Base-by-base conservation (phyloP, 805 yeast genomes). In the Tetrapisispora fleetii region DNA sequence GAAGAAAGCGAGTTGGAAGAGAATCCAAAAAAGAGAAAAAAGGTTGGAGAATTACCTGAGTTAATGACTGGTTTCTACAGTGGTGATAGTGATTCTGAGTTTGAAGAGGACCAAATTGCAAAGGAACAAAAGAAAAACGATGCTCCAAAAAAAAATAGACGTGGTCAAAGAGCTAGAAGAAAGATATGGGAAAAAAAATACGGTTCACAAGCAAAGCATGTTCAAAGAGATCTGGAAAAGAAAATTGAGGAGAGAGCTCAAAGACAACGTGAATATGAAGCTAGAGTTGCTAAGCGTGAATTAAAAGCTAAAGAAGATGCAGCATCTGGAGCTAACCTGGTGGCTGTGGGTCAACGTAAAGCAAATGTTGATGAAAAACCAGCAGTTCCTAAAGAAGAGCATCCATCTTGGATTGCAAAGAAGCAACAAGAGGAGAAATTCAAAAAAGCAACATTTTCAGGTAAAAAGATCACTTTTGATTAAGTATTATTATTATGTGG, bases 351-450 rank as follows among this genome's bases (percentile, higher is more conserved):
- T 16, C 50, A 47, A 27, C 50, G 49, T 32, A 52, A 45, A 37
- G 30, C 39, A 22, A 55, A 48, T 36, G 47, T 43, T 27, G 46
- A 40, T 30, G 38, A 37, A 8, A 48, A 43, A 37, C 28, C 44
- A 18, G 9, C 36, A 13, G 45, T 39, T 30, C 40, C 46, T n/a
- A 48, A 46, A 35, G 57, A 44, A 42, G 61, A 53, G 18, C 99
- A 93, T 77, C 99, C 99, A n/a, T 93, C 99, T 2, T 93, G 99
- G 99, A 82, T 79, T 57, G 99, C 99, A 21, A 86, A 85, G 70
- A 80, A 77, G 69, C 67, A 76, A 53, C 85, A 81, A 27, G 84
- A 85, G 59, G 85, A 83, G 55, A 77, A 79, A 46, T 63, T 72
- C 54, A 77, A 79, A 67, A 77, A 78, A 49, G 81, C 75, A 44